Evolutionary conservation across 2,329 filamentous ascomycete species (phyloP), one percentile per base, ranked within the genome.

Genomic region (Aspergillus flavus): DNA sequence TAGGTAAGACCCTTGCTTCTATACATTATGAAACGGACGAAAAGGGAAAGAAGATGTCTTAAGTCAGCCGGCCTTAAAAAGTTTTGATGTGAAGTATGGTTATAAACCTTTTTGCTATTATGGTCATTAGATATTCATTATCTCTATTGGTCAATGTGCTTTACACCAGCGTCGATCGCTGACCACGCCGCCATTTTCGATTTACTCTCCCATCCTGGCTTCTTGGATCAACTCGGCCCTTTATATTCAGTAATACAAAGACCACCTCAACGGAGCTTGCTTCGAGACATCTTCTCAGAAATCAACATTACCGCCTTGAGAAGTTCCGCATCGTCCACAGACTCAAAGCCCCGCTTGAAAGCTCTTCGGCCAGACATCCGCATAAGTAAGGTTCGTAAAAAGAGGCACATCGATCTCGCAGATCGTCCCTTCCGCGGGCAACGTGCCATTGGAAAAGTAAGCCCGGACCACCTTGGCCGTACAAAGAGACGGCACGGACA

Each of bases 401-500:
- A 58, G 57, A 28, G 57, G 57, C 28, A 58, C 57, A 19, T 58
- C 57, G 4, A 30, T 21, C 32, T 58, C 21, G 7, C 59, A 61
- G 36, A 61, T 39, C 14, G 50, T 61, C 21, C 59, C 59, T 4
- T 26, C 14, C 1, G 36, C 50, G 7, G 60, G 60, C 39, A 62
- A 48, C 0, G 48, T 62, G n/a, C 56, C 60, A 48, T 62, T 32
- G 12, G 9, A n/a, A 23, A 62, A 62, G 53, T 59, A 62, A 32
- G 55, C 56, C 36, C 36, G 34, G 21, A 58, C n/a, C 6, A 36
- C 39, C 55, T 57, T 58, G 14, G 57, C 57, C 3, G 41, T 58
- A 16, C 57, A 58, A 39, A 58, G 57, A 39, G 41, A 48, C 2
- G 57, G 57, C 45, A 58, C 50, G 14, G 57, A 52, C n/a, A 58